phyloP scores from a whole-genome alignment of 768 basidiomycete species.

The Russula griseocarnosa region DNA sequence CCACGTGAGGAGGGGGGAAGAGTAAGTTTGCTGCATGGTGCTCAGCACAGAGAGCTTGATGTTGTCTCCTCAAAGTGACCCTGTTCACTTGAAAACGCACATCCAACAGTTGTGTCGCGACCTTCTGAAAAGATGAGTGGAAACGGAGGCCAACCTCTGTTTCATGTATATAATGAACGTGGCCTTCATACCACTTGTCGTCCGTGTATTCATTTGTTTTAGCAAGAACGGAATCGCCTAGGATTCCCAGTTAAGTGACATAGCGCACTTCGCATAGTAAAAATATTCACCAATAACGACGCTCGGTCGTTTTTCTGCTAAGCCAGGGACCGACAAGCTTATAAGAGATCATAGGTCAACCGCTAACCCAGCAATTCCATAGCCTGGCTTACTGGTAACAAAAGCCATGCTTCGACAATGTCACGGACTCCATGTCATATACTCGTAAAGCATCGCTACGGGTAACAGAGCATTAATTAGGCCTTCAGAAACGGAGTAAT shows the following conservation, averaged over 20 bases:
- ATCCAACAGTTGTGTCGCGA: not conserved
- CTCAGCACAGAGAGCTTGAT: slow-evolving; percentile 29
- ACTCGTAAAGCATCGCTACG: slow-evolving; percentile 2
- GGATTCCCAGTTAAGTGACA: not conserved
- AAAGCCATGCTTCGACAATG: slow-evolving; percentile 1
- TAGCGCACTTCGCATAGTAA: not conserved
- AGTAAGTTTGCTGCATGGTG: slow-evolving; percentile 1
- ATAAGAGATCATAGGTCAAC: not conserved
- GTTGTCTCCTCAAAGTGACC: slow-evolving; percentile 50
- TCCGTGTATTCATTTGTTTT: not conserved
- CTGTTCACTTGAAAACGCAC: slow-evolving; percentile 51
- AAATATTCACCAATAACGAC: slow-evolving; percentile 7
- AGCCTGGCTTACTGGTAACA: not conserved
- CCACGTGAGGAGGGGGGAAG: slow-evolving; percentile 4
- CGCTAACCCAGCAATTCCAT: not conserved
- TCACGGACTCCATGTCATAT: slow-evolving; percentile 12
- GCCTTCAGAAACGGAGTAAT: not conserved
- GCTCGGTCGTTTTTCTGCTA: slow-evolving; percentile 21
- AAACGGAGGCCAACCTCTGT: slow-evolving; percentile 3
- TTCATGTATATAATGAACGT: slow-evolving; percentile 7
- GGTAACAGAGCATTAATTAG: not conserved
- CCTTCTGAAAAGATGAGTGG: not conserved
- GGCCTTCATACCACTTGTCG: slow-evolving; percentile 16
- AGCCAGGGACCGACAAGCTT: slow-evolving; percentile 13
- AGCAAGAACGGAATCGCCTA: slow-evolving; percentile 10